phyloP scores from a whole-genome alignment of 1,284 basidiomycete species.

The Stereum hirsutum region DNA sequence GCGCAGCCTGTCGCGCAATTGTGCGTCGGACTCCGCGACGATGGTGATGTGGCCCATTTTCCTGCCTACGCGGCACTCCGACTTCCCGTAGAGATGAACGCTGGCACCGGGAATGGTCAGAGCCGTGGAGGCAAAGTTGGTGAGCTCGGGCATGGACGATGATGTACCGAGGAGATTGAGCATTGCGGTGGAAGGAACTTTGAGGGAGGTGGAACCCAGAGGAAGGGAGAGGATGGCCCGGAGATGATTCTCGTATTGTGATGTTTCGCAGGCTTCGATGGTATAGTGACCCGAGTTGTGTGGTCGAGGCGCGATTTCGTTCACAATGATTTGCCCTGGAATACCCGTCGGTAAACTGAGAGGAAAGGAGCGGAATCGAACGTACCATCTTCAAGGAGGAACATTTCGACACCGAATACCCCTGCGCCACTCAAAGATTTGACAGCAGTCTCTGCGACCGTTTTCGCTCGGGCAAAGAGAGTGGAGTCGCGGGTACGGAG shows the following conservation, averaged over 20 bases:
- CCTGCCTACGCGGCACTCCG: conserved; percentile 80
- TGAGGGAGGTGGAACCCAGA: conserved; percentile 82
- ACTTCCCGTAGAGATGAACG: conserved; percentile 92
- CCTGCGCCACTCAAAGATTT: conserved; percentile 83
- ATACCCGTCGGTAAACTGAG: conserved; percentile 4
- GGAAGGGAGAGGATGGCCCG: conserved; percentile 92
- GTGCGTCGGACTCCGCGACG: conserved; percentile 77
- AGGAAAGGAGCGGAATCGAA: conserved; percentile 10
- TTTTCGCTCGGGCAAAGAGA: conserved; percentile 55
- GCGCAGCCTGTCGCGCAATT: conserved; percentile 62
- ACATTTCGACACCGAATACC: conserved; percentile 98
- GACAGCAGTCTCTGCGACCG: conserved; percentile 80
- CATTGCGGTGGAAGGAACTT: conserved; percentile 88
- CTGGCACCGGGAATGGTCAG: conserved; percentile 69
- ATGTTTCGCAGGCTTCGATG: conserved; percentile 95
- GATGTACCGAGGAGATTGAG: conserved; percentile 88
- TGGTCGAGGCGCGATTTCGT: conserved; percentile 98
- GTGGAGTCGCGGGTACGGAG: conserved; percentile 53
- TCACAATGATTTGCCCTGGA: conserved; percentile 74
- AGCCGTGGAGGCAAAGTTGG: conserved; percentile 44
- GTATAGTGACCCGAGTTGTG: conserved; percentile 99
- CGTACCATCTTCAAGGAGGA: conserved; percentile 81
- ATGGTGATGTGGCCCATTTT: conserved; percentile 99
- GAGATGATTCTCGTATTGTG: conserved; percentile 97
- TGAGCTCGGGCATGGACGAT: conserved; percentile 52